Evolutionary conservation across 140 eudicot genomes (phyloP), one percentile per base, ranked within the genome.

Genomic region (Erigeron philadelphicus): DNA sequence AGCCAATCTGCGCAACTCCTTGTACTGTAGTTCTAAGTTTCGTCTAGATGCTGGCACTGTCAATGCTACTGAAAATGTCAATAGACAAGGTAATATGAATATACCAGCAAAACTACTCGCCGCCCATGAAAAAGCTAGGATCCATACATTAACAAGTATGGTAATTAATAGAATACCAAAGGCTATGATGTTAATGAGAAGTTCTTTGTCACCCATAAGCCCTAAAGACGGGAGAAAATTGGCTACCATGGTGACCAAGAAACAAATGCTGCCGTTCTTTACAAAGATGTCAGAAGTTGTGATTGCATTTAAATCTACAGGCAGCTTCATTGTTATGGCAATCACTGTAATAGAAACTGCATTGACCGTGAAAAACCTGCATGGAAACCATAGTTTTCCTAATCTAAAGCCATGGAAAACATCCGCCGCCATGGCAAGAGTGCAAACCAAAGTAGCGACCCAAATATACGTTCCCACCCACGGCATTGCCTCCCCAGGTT

Each of bases 391-490:
- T 42, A 79, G 58, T 21, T 79, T 79, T 5, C 80, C 0, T 56
- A 64, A 38, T 11, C 76, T 67, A 31, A 83, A 46, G 5, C 80
- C 84, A 25, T 63, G 80, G 6, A 58, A 31, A 69, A 59, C 66
- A 16, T 83, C 87, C 0, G 23, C 57, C 5, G 66, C 80, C 82
- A 83, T 83, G 67, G 82, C 84, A 5, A 76, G 17, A 8, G 78
- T 68, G 43, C 87, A 83, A 5, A 77, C 77, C 3, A 79, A 67
- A 23, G 87, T 79, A 16, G 87, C 79, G 23, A 70, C 64, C 0
- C 43, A 81, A 9, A 78, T 60, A 23, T 82, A 82, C 61, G 64
- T 9, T 52, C 87, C 87, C 7, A 82, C 80, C 87, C 84, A 79
- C 1, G 81, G 84, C 78, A 78, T 71, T 1, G 46, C 48, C 0